A percentile compares a stretch with the other conserved stretches of the same genome.
Conservation (phyloP, 805 yeast genomes). For the Tetrapisispora phaffii region DNA sequence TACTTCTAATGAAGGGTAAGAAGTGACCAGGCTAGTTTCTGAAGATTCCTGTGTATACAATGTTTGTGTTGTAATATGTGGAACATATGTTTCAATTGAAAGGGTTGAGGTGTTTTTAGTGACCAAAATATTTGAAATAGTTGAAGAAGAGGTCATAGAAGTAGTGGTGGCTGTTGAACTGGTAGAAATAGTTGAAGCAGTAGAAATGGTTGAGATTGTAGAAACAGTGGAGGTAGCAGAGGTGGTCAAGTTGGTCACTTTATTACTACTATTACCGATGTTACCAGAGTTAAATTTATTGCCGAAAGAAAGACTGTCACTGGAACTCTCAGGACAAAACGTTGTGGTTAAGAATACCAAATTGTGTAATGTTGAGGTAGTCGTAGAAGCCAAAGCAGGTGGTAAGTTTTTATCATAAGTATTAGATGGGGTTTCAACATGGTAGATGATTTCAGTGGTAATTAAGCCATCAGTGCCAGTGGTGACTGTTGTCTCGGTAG, state of each 20-base stretch:
- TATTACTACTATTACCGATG: neutral
- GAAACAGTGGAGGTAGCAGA: neutral
- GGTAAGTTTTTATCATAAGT: neutral
- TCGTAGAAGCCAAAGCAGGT: slow-evolving; percentile 1
- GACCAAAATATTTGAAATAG: neutral
- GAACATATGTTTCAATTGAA: neutral
- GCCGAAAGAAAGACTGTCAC: neutral
- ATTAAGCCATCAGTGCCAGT: slow-evolving; percentile 6
- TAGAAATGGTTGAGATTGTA: neutral
- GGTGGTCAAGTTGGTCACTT: neutral
- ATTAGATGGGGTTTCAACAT: slow-evolving; percentile 10
- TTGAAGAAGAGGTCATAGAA: no score
- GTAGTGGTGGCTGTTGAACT: neutral
- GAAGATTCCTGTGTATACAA: neutral
- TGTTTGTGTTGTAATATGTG: neutral
- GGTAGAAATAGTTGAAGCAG: neutral
- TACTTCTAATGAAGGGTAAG: neutral
- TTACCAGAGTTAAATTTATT: neutral
- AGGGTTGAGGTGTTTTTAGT: neutral
- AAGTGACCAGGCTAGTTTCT: neutral
- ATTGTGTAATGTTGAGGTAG: neutral
- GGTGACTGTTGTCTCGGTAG: slow-evolving; percentile 11
- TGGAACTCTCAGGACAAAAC: neutral
- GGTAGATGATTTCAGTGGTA: slow-evolving; percentile 9
- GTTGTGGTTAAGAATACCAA: slow-evolving; percentile 3